phyloP scores from a whole-genome alignment of 768 basidiomycete genomes.

The Pholiota microspora region DNA sequence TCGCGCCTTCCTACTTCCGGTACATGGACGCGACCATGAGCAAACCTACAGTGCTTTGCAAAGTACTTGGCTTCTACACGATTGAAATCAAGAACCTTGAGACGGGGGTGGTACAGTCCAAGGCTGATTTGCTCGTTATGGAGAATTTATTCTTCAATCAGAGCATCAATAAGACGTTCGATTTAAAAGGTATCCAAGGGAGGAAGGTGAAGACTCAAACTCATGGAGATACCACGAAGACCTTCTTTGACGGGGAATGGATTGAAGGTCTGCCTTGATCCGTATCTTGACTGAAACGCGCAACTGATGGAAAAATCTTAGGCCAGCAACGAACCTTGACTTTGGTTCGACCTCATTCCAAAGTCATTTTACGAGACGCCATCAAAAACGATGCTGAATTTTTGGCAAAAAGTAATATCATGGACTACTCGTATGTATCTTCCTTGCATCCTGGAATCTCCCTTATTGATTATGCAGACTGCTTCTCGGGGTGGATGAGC shows the following conservation, averaged over 20 bases:
- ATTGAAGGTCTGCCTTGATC: slow-evolving; percentile 56
- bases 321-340: slow-evolving; percentile 66
- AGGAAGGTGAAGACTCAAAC: slow-evolving; percentile 67
- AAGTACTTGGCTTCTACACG: slow-evolving; percentile 81
- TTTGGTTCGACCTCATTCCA: slow-evolving; percentile 70
- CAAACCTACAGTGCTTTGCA: slow-evolving; percentile 69
- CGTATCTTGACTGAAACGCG: neutral
- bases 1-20: slow-evolving; percentile 76
- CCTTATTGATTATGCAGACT: slow-evolving; percentile 38
- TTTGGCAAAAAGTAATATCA: slow-evolving; percentile 72
- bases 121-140: slow-evolving; percentile 80
- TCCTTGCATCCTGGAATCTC: neutral
- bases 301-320: slow-evolving; percentile 25
- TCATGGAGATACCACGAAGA: slow-evolving; percentile 44
- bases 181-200: slow-evolving; percentile 82
- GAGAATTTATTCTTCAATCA: slow-evolving; percentile 80
- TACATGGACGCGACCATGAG: slow-evolving; percentile 72
- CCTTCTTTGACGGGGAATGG: slow-evolving; percentile 83
- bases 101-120: slow-evolving; percentile 58
- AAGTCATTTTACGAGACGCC: slow-evolving; percentile 67
- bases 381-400: slow-evolving; percentile 72
- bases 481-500: slow-evolving; percentile 69
- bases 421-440: slow-evolving; percentile 76
- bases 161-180: slow-evolving; percentile 68
- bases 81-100: slow-evolving; percentile 75